These are phyloP conservation scores for Pythium phragmiticola DNA, from an alignment of 352 stramenopile species.

Conservation along the genomic window DNA sequence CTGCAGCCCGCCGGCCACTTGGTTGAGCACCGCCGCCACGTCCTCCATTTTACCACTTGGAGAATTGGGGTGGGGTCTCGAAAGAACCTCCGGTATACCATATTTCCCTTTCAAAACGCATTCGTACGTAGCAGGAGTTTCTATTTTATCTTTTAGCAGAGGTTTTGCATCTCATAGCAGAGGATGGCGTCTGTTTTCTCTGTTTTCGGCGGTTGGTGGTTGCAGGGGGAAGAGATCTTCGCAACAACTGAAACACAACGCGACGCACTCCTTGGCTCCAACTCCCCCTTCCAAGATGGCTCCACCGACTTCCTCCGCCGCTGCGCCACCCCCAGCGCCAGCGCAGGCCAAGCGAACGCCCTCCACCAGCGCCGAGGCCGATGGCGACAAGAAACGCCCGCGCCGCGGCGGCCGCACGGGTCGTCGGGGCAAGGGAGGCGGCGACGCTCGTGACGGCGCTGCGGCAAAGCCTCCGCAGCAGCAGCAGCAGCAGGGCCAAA, in stretches of 20 bases:
- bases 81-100: slow-evolving; percentile 1
- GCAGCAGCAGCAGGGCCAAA: slow-evolving; percentile 9
- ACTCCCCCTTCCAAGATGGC: slow-evolving; percentile 11
- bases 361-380: slow-evolving; percentile 30
- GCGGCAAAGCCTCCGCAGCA: slow-evolving; percentile 4
- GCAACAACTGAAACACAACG: slow-evolving; percentile 10
- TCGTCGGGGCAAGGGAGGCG: slow-evolving; percentile 27
- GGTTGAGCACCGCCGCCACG: slow-evolving; percentile 62
- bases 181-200: slow-evolving; percentile 22
- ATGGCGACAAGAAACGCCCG: slow-evolving; percentile 50
- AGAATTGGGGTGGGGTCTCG: not conserved
- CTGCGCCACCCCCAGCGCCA: slow-evolving; percentile 20
- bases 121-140: not conserved
- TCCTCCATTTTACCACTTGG: slow-evolving; percentile 45
- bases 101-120: not conserved
- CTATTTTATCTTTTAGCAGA: slow-evolving; percentile 11
- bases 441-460: not conserved
- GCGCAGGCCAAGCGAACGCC: slow-evolving; percentile 37
- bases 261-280: slow-evolving; percentile 8
- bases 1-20: slow-evolving; percentile 58
- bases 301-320: slow-evolving; percentile 5
- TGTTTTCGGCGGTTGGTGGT: slow-evolving; percentile 15
- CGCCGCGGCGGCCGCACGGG: slow-evolving; percentile 35
- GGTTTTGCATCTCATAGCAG: slow-evolving; percentile 10
- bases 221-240: slow-evolving; percentile 15